Conservation (phyloP, 1,284 basidiomycete species). For the Caloboletus inedulis region DNA sequence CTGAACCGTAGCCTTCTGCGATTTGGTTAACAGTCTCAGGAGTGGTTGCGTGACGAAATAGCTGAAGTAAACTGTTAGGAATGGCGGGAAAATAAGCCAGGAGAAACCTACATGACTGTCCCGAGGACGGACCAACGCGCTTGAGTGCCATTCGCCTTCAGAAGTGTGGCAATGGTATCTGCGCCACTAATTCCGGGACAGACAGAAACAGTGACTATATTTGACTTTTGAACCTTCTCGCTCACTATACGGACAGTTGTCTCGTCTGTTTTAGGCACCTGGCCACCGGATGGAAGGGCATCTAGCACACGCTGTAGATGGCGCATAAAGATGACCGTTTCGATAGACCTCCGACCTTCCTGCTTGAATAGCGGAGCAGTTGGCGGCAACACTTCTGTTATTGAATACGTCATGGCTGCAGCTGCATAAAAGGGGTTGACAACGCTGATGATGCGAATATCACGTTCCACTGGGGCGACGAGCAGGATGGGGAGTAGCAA, state of each 20-base stretch:
- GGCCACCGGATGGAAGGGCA: slow-evolving; percentile 60
- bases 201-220: slow-evolving; percentile 68
- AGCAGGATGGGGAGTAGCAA: slow-evolving; percentile 75
- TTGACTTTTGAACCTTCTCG: slow-evolving; percentile 54
- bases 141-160: slow-evolving; percentile 46
- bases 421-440: slow-evolving; percentile 85
- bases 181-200: slow-evolving; percentile 70
- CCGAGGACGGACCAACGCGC: slow-evolving; percentile 40
- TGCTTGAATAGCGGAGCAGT: slow-evolving; percentile 44
- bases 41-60: slow-evolving; percentile 61
- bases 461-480: slow-evolving; percentile 75
- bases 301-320: slow-evolving; percentile 78
- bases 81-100: slow-evolving; percentile 14
- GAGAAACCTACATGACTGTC: slow-evolving; percentile 39
- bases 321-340: slow-evolving; percentile 58
- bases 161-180: slow-evolving; percentile 58
- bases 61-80: slow-evolving; percentile 33
- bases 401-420: slow-evolving; percentile 49
- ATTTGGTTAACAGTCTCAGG: slow-evolving; percentile 61
- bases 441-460: slow-evolving; percentile 78
- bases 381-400: slow-evolving; percentile 19
- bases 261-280: slow-evolving; percentile 51
- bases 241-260: slow-evolving; percentile 47
- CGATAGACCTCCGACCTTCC: slow-evolving; percentile 66
- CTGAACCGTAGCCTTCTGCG: slow-evolving; percentile 54